Evolutionary conservation across 2,329 filamentous ascomycete genomes (phyloP), one percentile per base, ranked within the genome.

Genomic region (Dryadomyces quercivorus): DNA sequence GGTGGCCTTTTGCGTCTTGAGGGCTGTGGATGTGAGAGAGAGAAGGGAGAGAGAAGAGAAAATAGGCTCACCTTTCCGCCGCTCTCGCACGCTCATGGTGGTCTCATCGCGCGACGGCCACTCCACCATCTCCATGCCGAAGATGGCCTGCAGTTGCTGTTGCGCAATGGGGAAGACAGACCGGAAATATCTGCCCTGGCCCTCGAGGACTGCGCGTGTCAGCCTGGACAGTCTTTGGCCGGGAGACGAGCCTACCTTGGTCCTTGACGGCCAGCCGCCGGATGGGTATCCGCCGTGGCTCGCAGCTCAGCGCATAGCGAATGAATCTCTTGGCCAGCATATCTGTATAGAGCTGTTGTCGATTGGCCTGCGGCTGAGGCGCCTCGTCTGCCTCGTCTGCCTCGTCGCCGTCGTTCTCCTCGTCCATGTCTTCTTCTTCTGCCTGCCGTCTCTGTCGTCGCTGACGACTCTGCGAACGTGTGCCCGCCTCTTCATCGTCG

Each of bases 71-170:
- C 85, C 86, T 75, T 86, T 84, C 62, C 88, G 81, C 65, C 80
- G 80, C 59, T 95, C 87, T 56, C 82, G 82, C 38, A 65, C 53
- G 4, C 62, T 66, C 61, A 95, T 70, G 0, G 89, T 89, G 50
- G 87, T 77, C 67, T 90, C 94, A 63, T 96, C 92, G 63, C 79
- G 80, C 1, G 78, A 74, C 0, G 93, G 90, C 51, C 97, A 74
- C 69, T 96, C 91, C 4, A 81, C 76, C 75, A 98, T 79, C 66
- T 91, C 79, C 90, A 97, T 95, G n/a, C 93, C 93, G 69, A 95
- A 97, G 1, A 84, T 77, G 2, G 72, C 71, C 50, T 76, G 74
- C 42, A 98, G 72, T 60, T 86, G 79, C 38, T 73, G 69, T 66
- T 98, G 92, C 45, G 92, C 88, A 44, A 78, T 73, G 0, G 80